Conservation (phyloP, 768 basidiomycete species). For the Leccinum pellstonianum region DNA sequence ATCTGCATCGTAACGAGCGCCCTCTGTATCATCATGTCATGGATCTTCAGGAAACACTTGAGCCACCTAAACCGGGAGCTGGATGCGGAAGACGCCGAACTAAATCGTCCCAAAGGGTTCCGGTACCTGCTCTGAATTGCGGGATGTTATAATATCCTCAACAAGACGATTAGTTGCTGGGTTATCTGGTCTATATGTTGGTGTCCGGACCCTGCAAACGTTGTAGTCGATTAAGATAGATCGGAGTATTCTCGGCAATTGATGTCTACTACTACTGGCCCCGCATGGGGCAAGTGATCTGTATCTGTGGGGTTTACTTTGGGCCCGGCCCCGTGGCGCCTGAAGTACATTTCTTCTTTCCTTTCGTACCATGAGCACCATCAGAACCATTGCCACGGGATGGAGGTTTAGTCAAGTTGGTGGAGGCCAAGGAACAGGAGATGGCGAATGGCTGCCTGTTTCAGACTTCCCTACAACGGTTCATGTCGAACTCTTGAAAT, state of each 20-base stretch:
- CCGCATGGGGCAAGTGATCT: constrained; percentile 1
- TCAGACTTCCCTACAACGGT: constrained; percentile 79
- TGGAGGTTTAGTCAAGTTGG: constrained; percentile 73
- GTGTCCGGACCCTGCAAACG: not conserved
- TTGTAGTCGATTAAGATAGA: not conserved
- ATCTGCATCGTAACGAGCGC: constrained; percentile 66
- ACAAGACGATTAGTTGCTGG: not conserved
- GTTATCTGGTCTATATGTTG: not conserved
- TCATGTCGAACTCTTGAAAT: constrained; percentile 79
- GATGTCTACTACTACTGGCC: not conserved
- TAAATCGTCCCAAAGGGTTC: constrained; percentile 37
- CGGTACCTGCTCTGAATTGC: constrained; percentile 45
- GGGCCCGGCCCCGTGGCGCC: not conserved
- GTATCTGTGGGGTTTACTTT: no score
- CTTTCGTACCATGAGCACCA: constrained; percentile 18
- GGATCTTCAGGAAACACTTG: constrained; percentile 48
- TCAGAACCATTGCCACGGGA: constrained; percentile 36
- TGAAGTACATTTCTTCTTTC: not conserved
- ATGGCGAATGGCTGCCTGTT: constrained; percentile 65
- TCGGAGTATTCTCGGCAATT: constrained; percentile 18
- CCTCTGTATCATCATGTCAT: constrained; percentile 48
- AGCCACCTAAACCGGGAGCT: constrained; percentile 38
- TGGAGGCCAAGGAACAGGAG: constrained; percentile 55
- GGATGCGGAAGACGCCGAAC: constrained; percentile 39
- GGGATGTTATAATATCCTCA: not conserved